Base-by-base conservation (phyloP, 805 yeast species). In the Schwanniomyces yamadae region DNA sequence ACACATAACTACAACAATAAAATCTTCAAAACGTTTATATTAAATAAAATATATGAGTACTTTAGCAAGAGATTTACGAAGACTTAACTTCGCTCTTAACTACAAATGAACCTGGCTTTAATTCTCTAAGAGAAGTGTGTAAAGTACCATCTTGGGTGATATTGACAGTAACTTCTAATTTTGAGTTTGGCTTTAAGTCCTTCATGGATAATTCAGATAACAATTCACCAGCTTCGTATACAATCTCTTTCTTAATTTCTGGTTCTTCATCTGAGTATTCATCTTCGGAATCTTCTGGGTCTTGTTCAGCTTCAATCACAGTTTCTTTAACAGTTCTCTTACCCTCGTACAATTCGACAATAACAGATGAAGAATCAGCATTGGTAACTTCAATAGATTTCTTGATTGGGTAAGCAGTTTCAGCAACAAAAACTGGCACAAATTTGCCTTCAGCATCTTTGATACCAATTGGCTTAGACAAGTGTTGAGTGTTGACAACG, bases 351-450 rank as follows among this genome's bases (percentile, higher is more conserved):
- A 93, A 75, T 57, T 82, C 80, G 42, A 93, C 61, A 36, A 80
- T 66, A 28, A 80, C 84, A 17, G 60, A 48, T 40, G 81, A 73
- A 34, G 74, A 81, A 31, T 71, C 75, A 34, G 82, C 80, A 51
- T 78, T 77, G 46, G 76, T 71, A 49, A 91, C 73, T 34, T 77
- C 68, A 42, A 85, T 52, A 11, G 87, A 69, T 66, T 82, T 85
- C 66, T 87, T 84, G 56, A 87, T 84, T 48, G 99, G 99, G 63
- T 81, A 80, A 19, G 96, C 86, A 36, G 98, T 86, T 68, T 89
- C 91, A 34, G 80, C 77, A 42, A 84, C 80, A 36, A 93, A 66
- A 28, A 93, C 71, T 27, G 91, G 77, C 40, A 78, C 73, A 58
- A 89, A 86, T 40, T 71, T 69, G 49, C 88, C 91, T 37, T 79